Evolutionary conservation across 2,329 filamentous ascomycete species (phyloP), one percentile per base, ranked within the genome.

Genomic region (Basipetospora sp.): DNA sequence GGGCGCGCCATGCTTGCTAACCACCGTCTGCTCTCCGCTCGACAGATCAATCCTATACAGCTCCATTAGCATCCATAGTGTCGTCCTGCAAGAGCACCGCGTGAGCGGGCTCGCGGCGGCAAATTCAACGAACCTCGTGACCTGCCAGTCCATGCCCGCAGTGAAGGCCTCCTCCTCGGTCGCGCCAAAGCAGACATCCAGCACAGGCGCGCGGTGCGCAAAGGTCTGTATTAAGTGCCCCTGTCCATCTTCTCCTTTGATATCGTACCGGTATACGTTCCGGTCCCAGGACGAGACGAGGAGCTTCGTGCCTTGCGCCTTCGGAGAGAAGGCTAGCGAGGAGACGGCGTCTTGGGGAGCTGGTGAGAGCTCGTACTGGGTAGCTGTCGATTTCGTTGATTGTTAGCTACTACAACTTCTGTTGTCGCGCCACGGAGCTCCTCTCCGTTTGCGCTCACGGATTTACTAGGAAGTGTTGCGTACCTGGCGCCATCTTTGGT

Each of bases 271-370:
- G 59, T 94, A 93, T 40, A 93, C 75, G 55, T 84, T 75, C 58
- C 78, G 84, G 60, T 96, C 88, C 90, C 90, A 98, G 40, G 86
- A 94, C 9, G 87, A 80, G 48, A 88, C 87, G n/a, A 92, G 73
- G 27, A 98, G 70, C 48, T 77, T 80, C 38, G 69, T 74, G n/a
- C 77, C 75, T 25, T 6, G 22, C 6, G 22, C 22, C 43, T 69
- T 63, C 26, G 85, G 82, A 46, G 87, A 84, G 67, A 93, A 98
- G 52, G 76, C 76, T 51, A 96, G 65, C 17, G 85, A 70, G 34
- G 88, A 93, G 50, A 96, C 80, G 49, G 81, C 83, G 60, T 98
- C 90, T 48, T 71, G 72, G 9, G 90, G 90, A 33, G 86, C 78
- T 49, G 84, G 74, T 43, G 77, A 69, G 52, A 94, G 72, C 59